These are phyloP conservation scores for Linanthus parryae DNA, from an alignment of 148 eudicot species.

Conservation along the genomic window DNA sequence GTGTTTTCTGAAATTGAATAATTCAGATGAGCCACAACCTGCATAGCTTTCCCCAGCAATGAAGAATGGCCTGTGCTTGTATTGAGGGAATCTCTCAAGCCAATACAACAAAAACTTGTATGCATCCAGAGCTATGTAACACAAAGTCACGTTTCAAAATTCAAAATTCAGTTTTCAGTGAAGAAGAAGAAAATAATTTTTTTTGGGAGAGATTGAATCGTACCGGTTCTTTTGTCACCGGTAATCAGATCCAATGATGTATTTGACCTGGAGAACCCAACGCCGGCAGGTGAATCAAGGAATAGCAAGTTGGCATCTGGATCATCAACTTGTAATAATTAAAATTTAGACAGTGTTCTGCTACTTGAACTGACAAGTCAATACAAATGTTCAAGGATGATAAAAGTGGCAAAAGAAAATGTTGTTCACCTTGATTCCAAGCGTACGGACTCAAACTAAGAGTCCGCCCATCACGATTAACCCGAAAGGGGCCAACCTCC, in stretches of 20 bases:
- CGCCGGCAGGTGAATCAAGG: conserved; percentile 32
- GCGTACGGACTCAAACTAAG: conserved; percentile 15
- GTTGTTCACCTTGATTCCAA: conserved; percentile 13
- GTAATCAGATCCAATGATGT: conserved; percentile 14
- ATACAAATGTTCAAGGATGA: too few species aligned
- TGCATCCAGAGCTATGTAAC: conserved; percentile 9
- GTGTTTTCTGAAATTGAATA: background rate
- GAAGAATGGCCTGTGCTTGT: conserved; percentile 36
- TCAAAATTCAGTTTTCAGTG: background rate
- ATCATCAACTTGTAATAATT: conserved; percentile 5
- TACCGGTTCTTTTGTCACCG: conserved; percentile 18
- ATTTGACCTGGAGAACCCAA: conserved; percentile 29
- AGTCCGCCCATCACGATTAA: conserved; percentile 35
- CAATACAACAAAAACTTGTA: conserved; percentile 19
- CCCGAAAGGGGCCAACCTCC: conserved; percentile 21
- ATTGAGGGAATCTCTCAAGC: conserved; percentile 38
- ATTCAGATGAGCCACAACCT: conserved; percentile 1
- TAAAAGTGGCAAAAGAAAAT: too few species aligned
- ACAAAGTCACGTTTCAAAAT: background rate
- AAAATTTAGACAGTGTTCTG: conserved; percentile 2
- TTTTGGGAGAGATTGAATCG: background rate
- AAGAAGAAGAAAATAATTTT: background rate
- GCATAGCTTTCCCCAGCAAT: conserved; percentile 46
- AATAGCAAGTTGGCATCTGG: conserved; percentile 36
- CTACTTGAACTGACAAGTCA: too few species aligned